Percentiles rank a stretch among this genome's conserved stretches.
These are phyloP conservation scores for Plasmodium blacklocki DNA, from an alignment of 169 alveolate genomes.

Conservation along the genomic window DNA sequence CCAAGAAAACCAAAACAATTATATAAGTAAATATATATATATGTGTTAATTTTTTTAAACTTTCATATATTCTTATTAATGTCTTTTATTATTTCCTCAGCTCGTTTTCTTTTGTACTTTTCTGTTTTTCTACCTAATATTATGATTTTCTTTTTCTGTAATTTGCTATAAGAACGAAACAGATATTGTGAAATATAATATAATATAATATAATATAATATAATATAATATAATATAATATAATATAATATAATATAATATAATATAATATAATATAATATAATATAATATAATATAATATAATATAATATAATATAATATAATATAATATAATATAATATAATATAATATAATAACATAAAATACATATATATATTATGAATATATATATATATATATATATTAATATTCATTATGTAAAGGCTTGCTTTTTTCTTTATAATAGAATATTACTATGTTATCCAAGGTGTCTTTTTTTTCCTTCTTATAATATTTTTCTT, in stretches of 20 bases:
- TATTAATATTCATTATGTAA: too few species aligned
- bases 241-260: not conserved
- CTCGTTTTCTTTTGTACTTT: slow-evolving; percentile 34
- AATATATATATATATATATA: too few species aligned
- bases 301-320: too few species aligned
- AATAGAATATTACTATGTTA: slow-evolving; percentile 40
- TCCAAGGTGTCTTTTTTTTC: slow-evolving; percentile 65
- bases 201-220: too few species aligned
- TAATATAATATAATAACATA: too few species aligned
- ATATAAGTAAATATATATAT: not conserved
- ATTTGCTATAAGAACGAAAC: slow-evolving; percentile 40
- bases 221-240: slow-evolving; percentile 3
- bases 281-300: too few species aligned
- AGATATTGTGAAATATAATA: not conserved
- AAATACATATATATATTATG: too few species aligned
- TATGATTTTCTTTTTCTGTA: slow-evolving; percentile 59
- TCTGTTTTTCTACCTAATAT: slow-evolving; percentile 50
- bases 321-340: too few species aligned
- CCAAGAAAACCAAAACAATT: slow-evolving; percentile 6
- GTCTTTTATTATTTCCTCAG: slow-evolving; percentile 50
- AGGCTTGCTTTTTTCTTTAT: not conserved
- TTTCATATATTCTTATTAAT: slow-evolving; percentile 26
- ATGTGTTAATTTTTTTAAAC: not conserved
- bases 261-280: too few species aligned
- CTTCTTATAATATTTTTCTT: slow-evolving; percentile 42